Percentiles rank a stretch among this genome's conserved stretches.
These are phyloP conservation scores for Rhodotorula sp. DNA, from an alignment of 1,284 basidiomycete species.

Conservation along the genomic window DNA sequence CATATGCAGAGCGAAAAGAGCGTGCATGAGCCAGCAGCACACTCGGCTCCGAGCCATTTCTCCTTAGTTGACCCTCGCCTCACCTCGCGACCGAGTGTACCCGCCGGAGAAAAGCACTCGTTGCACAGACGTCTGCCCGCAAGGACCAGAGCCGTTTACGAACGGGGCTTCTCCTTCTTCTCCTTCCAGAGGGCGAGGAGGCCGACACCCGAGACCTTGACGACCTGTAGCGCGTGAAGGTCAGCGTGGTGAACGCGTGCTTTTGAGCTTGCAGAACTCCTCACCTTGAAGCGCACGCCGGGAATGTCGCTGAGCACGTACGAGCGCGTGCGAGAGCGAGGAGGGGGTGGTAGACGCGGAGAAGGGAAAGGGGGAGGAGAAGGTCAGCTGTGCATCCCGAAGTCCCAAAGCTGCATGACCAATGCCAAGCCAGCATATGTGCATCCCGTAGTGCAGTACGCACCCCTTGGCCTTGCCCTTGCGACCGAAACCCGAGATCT, in stretches of 20 bases:
- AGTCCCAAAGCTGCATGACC: neutral
- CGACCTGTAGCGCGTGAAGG: constrained; percentile 12
- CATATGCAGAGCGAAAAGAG: too few relatives aligned
- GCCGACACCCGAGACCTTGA: constrained; percentile 80
- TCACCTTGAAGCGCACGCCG: constrained; percentile 71
- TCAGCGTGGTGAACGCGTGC: neutral
- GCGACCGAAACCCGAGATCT: constrained; percentile 99
- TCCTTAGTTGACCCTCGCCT: too few relatives aligned
- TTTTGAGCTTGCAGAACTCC: too few relatives aligned
- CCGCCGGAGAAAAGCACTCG: neutral
- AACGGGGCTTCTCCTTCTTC: constrained; percentile 67
- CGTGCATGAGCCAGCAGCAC: too few relatives aligned
- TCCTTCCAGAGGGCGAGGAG: constrained; percentile 82
- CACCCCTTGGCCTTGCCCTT: constrained; percentile 91
- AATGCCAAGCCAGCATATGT: neutral
- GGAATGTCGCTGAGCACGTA: constrained; percentile 65
- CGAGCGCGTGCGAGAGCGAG: neutral
- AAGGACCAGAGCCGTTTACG: constrained; percentile 21
- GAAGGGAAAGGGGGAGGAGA: neutral
- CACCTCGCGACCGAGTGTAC: too few relatives aligned
- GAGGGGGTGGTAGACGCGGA: neutral
- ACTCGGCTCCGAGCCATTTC: too few relatives aligned
- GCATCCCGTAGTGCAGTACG: neutral
- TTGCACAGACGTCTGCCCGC: neutral
- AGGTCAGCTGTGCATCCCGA: neutral